These are phyloP conservation scores for Talaromyces pinophilus DNA, from an alignment of 2,329 filamentous ascomycete species.

Conservation along the genomic window DNA sequence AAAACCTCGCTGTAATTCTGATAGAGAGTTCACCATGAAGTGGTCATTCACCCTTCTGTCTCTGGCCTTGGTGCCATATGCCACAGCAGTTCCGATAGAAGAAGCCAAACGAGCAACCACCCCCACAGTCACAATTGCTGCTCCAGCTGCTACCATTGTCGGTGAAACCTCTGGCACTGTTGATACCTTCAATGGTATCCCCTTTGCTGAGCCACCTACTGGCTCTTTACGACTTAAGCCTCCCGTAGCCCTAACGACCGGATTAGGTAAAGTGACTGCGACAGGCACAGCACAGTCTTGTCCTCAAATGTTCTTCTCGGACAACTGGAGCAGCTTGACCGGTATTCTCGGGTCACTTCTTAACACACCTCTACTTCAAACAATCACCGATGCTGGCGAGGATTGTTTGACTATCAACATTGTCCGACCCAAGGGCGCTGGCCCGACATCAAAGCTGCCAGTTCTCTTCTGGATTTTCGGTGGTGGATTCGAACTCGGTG, in stretches of 20 bases:
- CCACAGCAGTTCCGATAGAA: background rate
- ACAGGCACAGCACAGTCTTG: slow-evolving; percentile 62
- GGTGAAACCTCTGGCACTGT: slow-evolving; percentile 47
- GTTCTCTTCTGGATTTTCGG: slow-evolving; percentile 73
- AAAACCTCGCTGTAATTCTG: background rate
- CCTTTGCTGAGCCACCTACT: slow-evolving; percentile 70
- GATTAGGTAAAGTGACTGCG: slow-evolving; percentile 63
- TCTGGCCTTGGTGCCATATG: background rate
- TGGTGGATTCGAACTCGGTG: slow-evolving; percentile 56
- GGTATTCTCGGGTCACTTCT: slow-evolving; percentile 54
- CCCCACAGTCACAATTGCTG: slow-evolving; percentile 25
- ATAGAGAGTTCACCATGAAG: slow-evolving; percentile 4
- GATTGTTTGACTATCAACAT: slow-evolving; percentile 66
- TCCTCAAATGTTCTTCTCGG: slow-evolving; percentile 68
- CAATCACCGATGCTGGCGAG: slow-evolving; percentile 57
- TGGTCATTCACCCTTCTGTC: background rate
- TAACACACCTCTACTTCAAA: slow-evolving; percentile 61
- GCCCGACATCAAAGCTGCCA: slow-evolving; percentile 58
- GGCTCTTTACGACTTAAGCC: slow-evolving; percentile 69
- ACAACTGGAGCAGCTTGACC: slow-evolving; percentile 42
- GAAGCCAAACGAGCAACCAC: slow-evolving; percentile 4
- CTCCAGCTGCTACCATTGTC: slow-evolving; percentile 55
- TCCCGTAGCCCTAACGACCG: slow-evolving; percentile 61
- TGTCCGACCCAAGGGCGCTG: slow-evolving; percentile 60
- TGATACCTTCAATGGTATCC: slow-evolving; percentile 73